Conservation (phyloP, 495 filamentous ascomycete genomes). For the Penicillium simplicissimum region DNA sequence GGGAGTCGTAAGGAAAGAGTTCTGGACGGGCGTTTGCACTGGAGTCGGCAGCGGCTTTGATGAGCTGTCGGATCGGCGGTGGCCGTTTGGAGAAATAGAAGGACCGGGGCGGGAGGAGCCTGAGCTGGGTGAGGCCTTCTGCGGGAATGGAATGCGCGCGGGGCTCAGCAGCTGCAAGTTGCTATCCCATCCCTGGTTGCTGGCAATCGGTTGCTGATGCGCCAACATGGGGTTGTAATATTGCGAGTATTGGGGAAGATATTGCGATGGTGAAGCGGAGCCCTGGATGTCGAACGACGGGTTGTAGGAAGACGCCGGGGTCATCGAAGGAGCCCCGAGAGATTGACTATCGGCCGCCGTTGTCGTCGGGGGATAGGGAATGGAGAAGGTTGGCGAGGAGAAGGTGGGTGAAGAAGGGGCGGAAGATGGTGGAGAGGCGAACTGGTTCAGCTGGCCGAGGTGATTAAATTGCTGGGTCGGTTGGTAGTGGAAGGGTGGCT, state of each 20-base stretch:
- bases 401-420: slow-evolving; percentile 42
- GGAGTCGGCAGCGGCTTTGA: slow-evolving; percentile 52
- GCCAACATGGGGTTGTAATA: slow-evolving; percentile 48
- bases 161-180: slow-evolving; percentile 45
- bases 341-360: slow-evolving; percentile 37
- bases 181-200: slow-evolving; percentile 45
- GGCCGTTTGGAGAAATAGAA: slow-evolving; percentile 23
- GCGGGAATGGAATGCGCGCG: slow-evolving; percentile 38
- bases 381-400: slow-evolving; percentile 46
- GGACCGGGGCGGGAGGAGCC: slow-evolving; percentile 36
- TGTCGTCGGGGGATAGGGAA: slow-evolving; percentile 30
- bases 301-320: slow-evolving; percentile 47
- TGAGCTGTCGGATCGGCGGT: slow-evolving; percentile 34
- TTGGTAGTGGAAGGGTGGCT: slow-evolving; percentile 43
- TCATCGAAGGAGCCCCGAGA: slow-evolving; percentile 52
- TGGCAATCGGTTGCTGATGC: slow-evolving; percentile 40
- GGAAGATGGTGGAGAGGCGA: slow-evolving; percentile 46
- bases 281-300: slow-evolving; percentile 41
- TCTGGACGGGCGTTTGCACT: slow-evolving; percentile 46
- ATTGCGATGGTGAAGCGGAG: slow-evolving; percentile 37
- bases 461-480: slow-evolving; percentile 19
- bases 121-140: slow-evolving; percentile 38
- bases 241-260: slow-evolving; percentile 34
- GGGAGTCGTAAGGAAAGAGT: slow-evolving; percentile 44
- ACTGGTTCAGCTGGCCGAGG: slow-evolving; percentile 21